Percentiles rank a stretch among this genome's conserved stretches.
Conservation (phyloP, 129 eudicot species). For the Sambucus nigra region DNA sequence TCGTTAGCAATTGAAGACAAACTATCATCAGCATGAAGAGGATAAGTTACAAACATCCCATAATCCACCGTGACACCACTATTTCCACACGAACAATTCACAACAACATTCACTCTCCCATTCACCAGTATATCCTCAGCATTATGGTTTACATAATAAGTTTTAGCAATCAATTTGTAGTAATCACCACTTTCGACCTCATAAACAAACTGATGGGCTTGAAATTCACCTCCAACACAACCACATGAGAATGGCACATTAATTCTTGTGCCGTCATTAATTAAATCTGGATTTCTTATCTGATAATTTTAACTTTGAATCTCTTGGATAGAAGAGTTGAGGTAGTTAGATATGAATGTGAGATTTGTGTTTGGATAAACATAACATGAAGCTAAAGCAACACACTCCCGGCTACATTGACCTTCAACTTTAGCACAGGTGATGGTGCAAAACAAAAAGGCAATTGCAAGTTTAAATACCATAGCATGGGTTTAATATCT, state of each 20-base stretch:
- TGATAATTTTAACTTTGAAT: slow-evolving; percentile 41
- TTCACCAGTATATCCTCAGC: slow-evolving; percentile 36
- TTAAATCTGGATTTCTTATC: slow-evolving; percentile 30
- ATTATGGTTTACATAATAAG: slow-evolving; percentile 39
- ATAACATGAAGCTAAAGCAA: slow-evolving; percentile 42
- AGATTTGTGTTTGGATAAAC: slow-evolving; percentile 23
- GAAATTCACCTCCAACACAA: too few relatives aligned
- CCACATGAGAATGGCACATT: slow-evolving; percentile 54
- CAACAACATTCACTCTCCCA: slow-evolving; percentile 44
- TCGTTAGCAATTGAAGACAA: slow-evolving; percentile 25
- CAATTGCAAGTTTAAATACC: not conserved
- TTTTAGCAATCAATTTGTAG: slow-evolving; percentile 35
- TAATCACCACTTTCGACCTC: slow-evolving; percentile 37
- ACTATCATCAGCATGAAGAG: slow-evolving; percentile 40
- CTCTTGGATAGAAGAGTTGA: slow-evolving; percentile 20
- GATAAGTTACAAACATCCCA: slow-evolving; percentile 65
- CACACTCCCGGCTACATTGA: slow-evolving; percentile 25
- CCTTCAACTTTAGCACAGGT: slow-evolving; percentile 22
- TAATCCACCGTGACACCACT: slow-evolving; percentile 40
- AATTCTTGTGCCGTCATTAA: slow-evolving; percentile 21
- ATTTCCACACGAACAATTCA: slow-evolving; percentile 76
- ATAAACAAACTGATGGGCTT: slow-evolving; percentile 48
- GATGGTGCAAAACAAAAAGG: slow-evolving; percentile 9
- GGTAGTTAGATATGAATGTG: slow-evolving; percentile 26
- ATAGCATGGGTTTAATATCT: too few relatives aligned